Evolutionary conservation across 176 grass and related monocot genomes (phyloP), one percentile per base, ranked within the genome.

Genomic region (Zizania latifolia): DNA sequence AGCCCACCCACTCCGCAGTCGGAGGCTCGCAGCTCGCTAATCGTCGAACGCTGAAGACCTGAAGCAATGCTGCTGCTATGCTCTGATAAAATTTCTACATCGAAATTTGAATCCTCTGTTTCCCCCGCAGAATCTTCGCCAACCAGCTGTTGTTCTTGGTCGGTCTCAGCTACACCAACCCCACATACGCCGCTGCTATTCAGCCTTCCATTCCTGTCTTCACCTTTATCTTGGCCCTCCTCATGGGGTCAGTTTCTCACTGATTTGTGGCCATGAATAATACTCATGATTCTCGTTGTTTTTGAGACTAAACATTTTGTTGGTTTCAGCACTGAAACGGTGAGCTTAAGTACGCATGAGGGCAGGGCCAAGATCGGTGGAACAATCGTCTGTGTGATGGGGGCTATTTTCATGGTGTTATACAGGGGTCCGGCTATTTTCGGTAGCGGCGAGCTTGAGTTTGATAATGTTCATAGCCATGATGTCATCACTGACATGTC

Each of bases 131-230:
- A 66, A 89, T 98, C 65, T 94, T 94, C 65, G 94, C 77, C 43
- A 98, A 98, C 58, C 94, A 98, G 81, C 72, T 98, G 29, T 80
- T 98, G 10, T 98, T 98, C 72, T 86, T 98, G 82, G 71, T 98
- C 35, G 94, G 91, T 3, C 77, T 98, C 38, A 87, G 88, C 79
- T 98, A 92, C 82, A 98, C n/a, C 71, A 98, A 82, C 16, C 94
- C 94, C 16, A 94, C 89, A 71, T 98, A 94, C 45, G 94, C 94
- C 33, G 89, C 94, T 14, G 91, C 94, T 24, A 78, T 81, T 83
- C 94, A 98, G 58, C 94, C 94, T 58, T 78, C 94, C 32, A 89
- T 98, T 38, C 94, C 91, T 0, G 94, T 89, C 39, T 98, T 98
- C 85, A 98, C 94, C 40, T 94, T 94, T 75, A 76, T 92, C 40